Base-by-base conservation (phyloP, 495 filamentous ascomycete genomes). In the Aspergillus egyptiacus region DNA sequence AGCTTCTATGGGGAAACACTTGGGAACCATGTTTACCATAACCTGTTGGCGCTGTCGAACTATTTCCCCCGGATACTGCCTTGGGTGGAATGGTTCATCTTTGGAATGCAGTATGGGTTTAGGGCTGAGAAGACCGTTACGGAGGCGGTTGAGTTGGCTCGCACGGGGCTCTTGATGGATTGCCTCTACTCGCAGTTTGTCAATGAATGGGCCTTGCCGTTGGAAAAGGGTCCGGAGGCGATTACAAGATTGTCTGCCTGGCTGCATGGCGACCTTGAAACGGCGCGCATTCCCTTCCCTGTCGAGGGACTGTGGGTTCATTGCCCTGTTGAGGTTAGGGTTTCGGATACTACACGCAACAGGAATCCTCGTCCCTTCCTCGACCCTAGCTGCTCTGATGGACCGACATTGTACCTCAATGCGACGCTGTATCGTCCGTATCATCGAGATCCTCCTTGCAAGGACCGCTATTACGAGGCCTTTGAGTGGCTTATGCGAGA, bases 401-500 rank as follows among this genome's bases (percentile, higher is more conserved):
- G 78, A 2, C 86, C 93, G 6, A 93, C 91, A 1, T 78, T 98
- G 13, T 97, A 95, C 63, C 79, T 98, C 45, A 98, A 98, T 57
- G 91, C 93, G 13, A 95, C 91, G 10, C 84, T 98, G 51, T 98
- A 97, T 69, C 77, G 93, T 5, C 88, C 93, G 1, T 96, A 96
- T 63, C 70, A 79, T 57, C 75, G 72, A 24, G 87, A 96, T 61
- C 91, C 91, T 15, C 85, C 89, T 2, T 85, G 85, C 63, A 74
- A 67, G 42, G 71, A 77, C 47, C 78, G 89, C 23, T 98, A 95
- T 67, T 97, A 96, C 63, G 73, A 87, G 62, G 93, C 88, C 1
- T 96, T 98, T 52, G 93, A 98, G 72, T 93, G 82, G 74, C 81
- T 98, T 38, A 97, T 97, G 93, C 82, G 82, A 27, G 87, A 96